Base-by-base conservation (phyloP, 2,329 filamentous ascomycete species). In the Colletotrichum sp. region DNA sequence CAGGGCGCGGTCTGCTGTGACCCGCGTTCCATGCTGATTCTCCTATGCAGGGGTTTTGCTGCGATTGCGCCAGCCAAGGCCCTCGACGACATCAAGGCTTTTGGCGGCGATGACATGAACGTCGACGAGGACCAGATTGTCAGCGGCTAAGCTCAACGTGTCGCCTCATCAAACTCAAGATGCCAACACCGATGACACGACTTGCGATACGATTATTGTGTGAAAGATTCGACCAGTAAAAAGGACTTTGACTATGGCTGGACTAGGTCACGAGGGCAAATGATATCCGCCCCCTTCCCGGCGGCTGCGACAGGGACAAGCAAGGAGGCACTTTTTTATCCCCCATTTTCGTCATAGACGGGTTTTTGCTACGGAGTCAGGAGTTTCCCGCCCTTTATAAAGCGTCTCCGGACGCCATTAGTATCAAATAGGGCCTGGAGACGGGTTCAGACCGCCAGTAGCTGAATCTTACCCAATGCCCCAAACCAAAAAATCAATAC, bases 121-220 rank as follows among this genome's bases (percentile, higher is more conserved):
- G 92, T 98, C 77, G 96, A 98, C 85, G 92, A 96, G 81, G 95
- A 98, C 81, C 88, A 94, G 81, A 85, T 93, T 30, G 90, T 97
- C 66, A 88, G 90, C 48, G 48, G 71, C 26, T 76, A 62, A 63
- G 26, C n/a, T 24, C n/a, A 22, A 36, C 30, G 28, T 36, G 4
- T 32, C 34, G 48, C 24, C n/a, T 28, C 26, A 52, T 60, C 34
- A 28, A 68, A 73, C 28, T 65, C 22, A 18, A 44, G 9, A 36
- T 18, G 30, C n/a, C 28, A 59, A 57, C 44, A 24, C 48, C 16
- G 59, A 24, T 34, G 34, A 36, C 34, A 71, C 24, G 15, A 59
- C 34, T 26, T 34, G 32, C 57, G 69, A 68, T 36, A 72, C 57
- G 13, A 26, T 44, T 22, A 26, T 52, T 64, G 63, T 55, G 69